Evolutionary conservation across 2,329 filamentous ascomycete species (phyloP).

Genomic region (Pseudogymnoascus sp.): DNA sequence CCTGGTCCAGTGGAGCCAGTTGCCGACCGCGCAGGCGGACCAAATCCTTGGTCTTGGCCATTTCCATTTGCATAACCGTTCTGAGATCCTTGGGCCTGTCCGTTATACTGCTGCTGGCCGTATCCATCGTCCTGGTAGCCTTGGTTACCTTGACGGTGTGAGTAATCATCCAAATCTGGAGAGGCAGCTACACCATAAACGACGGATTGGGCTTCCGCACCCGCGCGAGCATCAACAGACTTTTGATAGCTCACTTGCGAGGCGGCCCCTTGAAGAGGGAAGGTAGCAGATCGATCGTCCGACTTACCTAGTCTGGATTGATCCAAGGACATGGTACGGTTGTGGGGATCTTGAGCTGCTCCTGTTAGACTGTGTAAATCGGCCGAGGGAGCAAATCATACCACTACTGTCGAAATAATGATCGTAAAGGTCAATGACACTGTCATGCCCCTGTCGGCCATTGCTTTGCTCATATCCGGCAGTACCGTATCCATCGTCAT

Average conservation of each 20-base stretch:
- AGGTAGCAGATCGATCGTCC: background rate
- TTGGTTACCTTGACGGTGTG: background rate
- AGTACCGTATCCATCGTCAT: constrained; percentile 10
- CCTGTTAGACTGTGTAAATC: background rate
- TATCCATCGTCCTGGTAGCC: constrained; percentile 23
- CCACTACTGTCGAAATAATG: constrained; percentile 40
- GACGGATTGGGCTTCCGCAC: background rate
- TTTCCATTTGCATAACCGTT: constrained; percentile 15
- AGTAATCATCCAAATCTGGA: constrained; percentile 1
- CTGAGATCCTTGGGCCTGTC: constrained; percentile 12
- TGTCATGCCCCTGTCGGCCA: constrained; percentile 29
- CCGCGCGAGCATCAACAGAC: constrained; percentile 7
- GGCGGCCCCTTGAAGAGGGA: background rate
- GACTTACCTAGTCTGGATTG: background rate
- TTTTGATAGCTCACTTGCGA: constrained; percentile 9
- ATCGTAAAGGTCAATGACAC: constrained; percentile 47
- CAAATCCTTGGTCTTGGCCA: constrained; percentile 19
- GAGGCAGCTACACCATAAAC: constrained; percentile 2
- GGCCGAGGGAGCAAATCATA: background rate
- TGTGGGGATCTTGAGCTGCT: background rate
- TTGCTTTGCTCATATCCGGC: constrained; percentile 30
- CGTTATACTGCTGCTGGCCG: constrained; percentile 20
- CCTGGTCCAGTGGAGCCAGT: constrained; percentile 29
- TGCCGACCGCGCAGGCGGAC: constrained; percentile 20
- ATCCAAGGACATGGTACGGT: background rate